Conservation (phyloP, 768 basidiomycete species). For the Collybia sordida region DNA sequence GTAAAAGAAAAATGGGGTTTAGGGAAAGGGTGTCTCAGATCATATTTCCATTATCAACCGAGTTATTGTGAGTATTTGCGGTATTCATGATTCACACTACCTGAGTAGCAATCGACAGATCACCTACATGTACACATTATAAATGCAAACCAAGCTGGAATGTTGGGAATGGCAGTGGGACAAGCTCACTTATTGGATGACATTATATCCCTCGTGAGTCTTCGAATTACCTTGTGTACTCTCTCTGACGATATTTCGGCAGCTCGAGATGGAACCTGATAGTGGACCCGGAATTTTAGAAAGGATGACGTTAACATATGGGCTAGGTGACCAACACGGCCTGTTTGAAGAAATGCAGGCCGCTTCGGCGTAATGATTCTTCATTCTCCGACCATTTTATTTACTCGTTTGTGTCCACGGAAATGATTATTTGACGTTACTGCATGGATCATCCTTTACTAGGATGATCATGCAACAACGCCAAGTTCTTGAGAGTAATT, state of each 20-base stretch:
- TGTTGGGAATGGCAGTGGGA: constrained; percentile 77
- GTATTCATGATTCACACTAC: too few species aligned
- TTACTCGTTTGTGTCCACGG: too few species aligned
- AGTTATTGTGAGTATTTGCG: constrained; percentile 73
- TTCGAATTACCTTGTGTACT: too few species aligned
- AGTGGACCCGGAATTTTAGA: constrained; percentile 58
- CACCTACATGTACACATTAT: constrained; percentile 95
- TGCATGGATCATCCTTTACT: too few species aligned
- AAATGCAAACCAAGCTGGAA: constrained; percentile 65
- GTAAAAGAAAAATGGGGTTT: constrained; percentile 70
- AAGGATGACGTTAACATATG: constrained; percentile 78
- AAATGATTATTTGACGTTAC: too few species aligned
- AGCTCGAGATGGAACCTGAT: constrained; percentile 61
- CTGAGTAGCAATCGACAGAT: constrained; percentile 43
- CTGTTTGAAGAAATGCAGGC: constrained; percentile 49
- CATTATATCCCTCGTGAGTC: constrained; percentile 76
- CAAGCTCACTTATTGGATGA: constrained; percentile 95
- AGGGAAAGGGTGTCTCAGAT: constrained; percentile 56
- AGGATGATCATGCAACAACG: too few species aligned
- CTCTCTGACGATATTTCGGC: not conserved
- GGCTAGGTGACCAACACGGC: constrained; percentile 79
- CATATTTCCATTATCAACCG: constrained; percentile 95
- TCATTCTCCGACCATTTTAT: not conserved
- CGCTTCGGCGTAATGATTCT: constrained; percentile 26
- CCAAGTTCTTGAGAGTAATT: too few species aligned